Percentiles rank a stretch among this genome's conserved stretches.
phyloP scores from a whole-genome alignment of 352 stramenopile genomes.

The Aphanomyces euteiches region DNA sequence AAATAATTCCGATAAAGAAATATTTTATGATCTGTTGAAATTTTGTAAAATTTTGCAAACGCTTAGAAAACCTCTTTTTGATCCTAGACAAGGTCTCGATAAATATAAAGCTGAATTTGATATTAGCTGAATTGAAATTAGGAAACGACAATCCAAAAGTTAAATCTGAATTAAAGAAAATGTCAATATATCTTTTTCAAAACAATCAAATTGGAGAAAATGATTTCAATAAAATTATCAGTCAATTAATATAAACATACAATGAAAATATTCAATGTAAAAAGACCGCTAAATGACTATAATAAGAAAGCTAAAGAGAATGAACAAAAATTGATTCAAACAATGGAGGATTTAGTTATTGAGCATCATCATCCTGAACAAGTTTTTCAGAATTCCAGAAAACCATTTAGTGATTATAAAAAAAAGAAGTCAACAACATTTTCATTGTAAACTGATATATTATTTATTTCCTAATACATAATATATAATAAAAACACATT shows the following conservation, averaged over 20 bases:
- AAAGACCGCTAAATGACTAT: not conserved
- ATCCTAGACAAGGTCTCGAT: not conserved
- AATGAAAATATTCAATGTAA: not conserved
- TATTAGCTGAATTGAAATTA: not conserved
- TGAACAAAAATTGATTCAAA: conserved; percentile 2
- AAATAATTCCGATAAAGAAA: not conserved
- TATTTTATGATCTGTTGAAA: not conserved
- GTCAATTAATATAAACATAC: conserved; percentile 1
- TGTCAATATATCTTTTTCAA: not conserved
- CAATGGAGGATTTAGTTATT: not conserved
- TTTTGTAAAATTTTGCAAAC: too few species aligned
- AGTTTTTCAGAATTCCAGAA: too few species aligned
- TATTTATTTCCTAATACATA: not conserved
- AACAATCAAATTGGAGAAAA: not conserved
- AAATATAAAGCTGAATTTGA: conserved; percentile 6
- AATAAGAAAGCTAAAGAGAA: not conserved
- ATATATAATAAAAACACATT: not conserved
- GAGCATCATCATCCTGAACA: not conserved
- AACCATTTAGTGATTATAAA: too few species aligned
- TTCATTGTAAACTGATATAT: not conserved
- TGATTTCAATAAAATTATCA: not conserved
- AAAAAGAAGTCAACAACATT: too few species aligned
- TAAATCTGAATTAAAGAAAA: not conserved
- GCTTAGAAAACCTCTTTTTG: too few species aligned
- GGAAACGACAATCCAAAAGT: not conserved